phyloP scores from a whole-genome alignment of 169 alveolate genomes.

The Plasmodium knowlesi region DNA sequence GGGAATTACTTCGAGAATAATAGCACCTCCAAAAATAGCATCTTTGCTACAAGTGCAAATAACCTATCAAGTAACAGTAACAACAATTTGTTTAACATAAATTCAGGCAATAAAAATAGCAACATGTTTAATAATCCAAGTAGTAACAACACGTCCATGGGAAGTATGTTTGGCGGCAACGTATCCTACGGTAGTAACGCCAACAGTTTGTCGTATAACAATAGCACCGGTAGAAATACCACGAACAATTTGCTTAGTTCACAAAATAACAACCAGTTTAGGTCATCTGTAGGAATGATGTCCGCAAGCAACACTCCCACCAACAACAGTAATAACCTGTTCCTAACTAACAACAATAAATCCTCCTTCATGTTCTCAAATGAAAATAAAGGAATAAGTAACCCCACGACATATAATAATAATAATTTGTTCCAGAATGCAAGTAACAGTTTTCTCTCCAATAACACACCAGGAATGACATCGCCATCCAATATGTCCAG shows the following conservation, averaged over 20 bases:
- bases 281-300: not conserved
- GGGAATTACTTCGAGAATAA: not conserved
- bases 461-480: constrained; percentile 1
- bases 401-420: not conserved
- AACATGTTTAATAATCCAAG: constrained; percentile 9
- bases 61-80: not conserved
- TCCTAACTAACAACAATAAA: constrained; percentile 5
- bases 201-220: not conserved
- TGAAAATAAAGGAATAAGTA: constrained; percentile 2
- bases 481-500: not conserved
- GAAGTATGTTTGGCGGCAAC: not conserved
- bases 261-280: constrained; percentile 1
- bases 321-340: not conserved
- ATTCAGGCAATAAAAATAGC: not conserved
- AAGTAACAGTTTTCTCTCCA: not conserved
- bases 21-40: not conserved
- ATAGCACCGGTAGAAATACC: not conserved
- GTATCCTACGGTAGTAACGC: not conserved
- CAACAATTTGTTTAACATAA: not conserved
- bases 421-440: constrained; percentile 31
- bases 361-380: constrained; percentile 33
- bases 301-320: not conserved
- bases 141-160: not conserved
- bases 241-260: not conserved
- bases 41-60: not conserved